These are phyloP conservation scores for Fonsecaea pedrosoi DNA, from an alignment of 2,329 filamentous ascomycete species.

Conservation along the genomic window DNA sequence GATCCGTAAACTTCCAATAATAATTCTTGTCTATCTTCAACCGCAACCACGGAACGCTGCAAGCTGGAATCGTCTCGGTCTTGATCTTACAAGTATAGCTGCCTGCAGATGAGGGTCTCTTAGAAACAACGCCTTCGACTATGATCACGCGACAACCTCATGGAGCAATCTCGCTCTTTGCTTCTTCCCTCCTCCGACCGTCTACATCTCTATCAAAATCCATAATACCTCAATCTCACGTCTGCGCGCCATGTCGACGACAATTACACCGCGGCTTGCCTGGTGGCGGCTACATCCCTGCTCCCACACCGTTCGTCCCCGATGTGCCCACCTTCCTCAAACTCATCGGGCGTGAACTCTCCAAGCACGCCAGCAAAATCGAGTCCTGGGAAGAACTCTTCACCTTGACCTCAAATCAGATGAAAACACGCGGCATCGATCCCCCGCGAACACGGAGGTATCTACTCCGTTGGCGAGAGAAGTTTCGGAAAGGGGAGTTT, in stretches of 20 bases:
- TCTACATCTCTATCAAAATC: constrained; percentile 17
- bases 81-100: not conserved
- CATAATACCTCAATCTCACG: constrained; percentile 27
- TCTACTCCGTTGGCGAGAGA: constrained; percentile 84
- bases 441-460: constrained; percentile 82
- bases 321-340: constrained; percentile 77
- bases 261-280: constrained; percentile 32
- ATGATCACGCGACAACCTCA: constrained; percentile 29
- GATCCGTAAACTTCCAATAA: constrained; percentile 1
- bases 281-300: constrained; percentile 57
- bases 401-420: constrained; percentile 75
- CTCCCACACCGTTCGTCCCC: constrained; percentile 67
- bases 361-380: constrained; percentile 83
- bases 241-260: constrained; percentile 38
- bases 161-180: constrained; percentile 25
- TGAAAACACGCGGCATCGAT: constrained; percentile 85
- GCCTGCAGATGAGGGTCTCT: not conserved
- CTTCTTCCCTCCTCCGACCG: constrained; percentile 34
- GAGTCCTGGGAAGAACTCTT: constrained; percentile 91
- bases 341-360: constrained; percentile 86
- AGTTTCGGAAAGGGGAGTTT: constrained; percentile 77
- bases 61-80: not conserved
- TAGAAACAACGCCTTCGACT: not conserved
- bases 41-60: not conserved
- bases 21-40: not conserved